Conservation (phyloP, 495 filamentous ascomycete genomes). For the Thozetella sp. region DNA sequence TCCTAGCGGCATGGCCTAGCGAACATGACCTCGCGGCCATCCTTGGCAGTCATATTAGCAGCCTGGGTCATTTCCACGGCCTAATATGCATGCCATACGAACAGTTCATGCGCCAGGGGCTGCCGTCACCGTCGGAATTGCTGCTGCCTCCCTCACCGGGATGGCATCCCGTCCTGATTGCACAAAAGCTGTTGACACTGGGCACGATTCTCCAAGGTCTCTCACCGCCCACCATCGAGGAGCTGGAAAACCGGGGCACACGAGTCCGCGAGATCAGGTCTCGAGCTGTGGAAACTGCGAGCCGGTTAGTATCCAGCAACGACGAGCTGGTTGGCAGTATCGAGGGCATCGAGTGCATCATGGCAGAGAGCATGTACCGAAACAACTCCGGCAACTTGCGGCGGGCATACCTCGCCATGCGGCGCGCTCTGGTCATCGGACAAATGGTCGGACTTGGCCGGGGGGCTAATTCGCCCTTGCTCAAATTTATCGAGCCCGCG, state of each 20-base stretch:
- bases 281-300: constrained; percentile 36
- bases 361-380: constrained; percentile 50
- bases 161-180: constrained; percentile 46
- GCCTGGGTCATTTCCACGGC: neutral
- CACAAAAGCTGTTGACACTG: constrained; percentile 45
- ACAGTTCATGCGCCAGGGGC: constrained; percentile 3
- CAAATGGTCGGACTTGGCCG: constrained; percentile 49
- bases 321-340: constrained; percentile 47
- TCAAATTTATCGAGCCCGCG: constrained; percentile 7
- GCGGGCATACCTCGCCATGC: constrained; percentile 38
- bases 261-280: constrained; percentile 30
- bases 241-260: constrained; percentile 11
- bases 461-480: constrained; percentile 1
- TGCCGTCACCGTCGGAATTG: constrained; percentile 24
- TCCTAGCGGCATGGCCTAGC: constrained; percentile 5
- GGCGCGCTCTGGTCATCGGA: constrained; percentile 42
- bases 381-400: constrained; percentile 48
- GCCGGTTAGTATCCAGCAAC: constrained; percentile 44
- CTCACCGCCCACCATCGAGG: constrained; percentile 13
- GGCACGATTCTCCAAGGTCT: constrained; percentile 41
- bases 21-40: neutral
- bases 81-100: neutral
- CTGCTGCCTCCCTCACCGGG: constrained; percentile 32
- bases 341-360: constrained; percentile 52
- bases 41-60: neutral